Conservation (phyloP, 2,329 filamentous ascomycete species). For the Aspergillus proliferans region DNA sequence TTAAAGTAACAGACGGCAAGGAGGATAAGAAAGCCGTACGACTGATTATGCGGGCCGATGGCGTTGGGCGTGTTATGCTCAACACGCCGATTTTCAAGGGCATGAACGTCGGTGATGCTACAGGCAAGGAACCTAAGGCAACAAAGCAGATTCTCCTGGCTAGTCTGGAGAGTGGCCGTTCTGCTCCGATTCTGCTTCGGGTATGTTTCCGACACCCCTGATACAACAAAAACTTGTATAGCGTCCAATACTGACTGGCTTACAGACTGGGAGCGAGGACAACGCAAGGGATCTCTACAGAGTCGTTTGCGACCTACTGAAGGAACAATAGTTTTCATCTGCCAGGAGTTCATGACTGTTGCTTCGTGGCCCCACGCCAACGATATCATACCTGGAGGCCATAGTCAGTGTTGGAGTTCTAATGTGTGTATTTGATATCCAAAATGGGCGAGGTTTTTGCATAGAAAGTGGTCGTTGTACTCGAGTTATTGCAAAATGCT, state of each 20-base stretch:
- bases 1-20: conserved; percentile 52
- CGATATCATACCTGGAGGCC: neutral
- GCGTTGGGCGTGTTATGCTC: conserved; percentile 76
- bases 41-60: conserved; percentile 85
- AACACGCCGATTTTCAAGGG: conserved; percentile 75
- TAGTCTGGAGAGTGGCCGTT: conserved; percentile 49
- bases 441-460: neutral
- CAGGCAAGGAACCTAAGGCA: conserved; percentile 58
- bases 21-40: conserved; percentile 54
- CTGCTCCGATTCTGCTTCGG: conserved; percentile 51
- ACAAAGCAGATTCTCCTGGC: conserved; percentile 62
- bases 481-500: neutral
- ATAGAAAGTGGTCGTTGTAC: neutral
- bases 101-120: conserved; percentile 66
- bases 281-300: conserved; percentile 43
- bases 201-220: conserved; percentile 33
- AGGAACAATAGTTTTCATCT: conserved; percentile 9
- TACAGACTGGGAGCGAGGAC: conserved; percentile 39
- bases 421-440: no score
- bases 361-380: neutral
- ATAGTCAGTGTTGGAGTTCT: neutral
- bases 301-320: conserved; percentile 34
- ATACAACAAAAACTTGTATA: neutral
- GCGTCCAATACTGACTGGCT: conserved; percentile 1
- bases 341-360: neutral